Base-by-base conservation (phyloP, 2,329 filamentous ascomycete genomes). In the Seiridium cupressi region DNA sequence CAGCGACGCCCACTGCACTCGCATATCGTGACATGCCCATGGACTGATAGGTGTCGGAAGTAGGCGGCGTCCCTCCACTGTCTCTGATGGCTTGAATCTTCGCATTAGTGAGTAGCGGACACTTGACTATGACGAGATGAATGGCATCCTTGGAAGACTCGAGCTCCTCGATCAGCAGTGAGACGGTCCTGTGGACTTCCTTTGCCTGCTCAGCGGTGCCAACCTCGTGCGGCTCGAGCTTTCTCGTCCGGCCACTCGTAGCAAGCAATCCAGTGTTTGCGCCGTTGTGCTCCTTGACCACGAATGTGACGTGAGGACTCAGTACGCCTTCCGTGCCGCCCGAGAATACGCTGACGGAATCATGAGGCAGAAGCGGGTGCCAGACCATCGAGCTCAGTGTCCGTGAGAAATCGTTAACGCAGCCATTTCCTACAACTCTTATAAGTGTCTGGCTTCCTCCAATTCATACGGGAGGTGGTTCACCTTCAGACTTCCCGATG, bases 391-490 rank as follows among this genome's bases (percentile, higher is more conserved):
- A 64, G 48, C 67, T 68, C 7, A 73, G 65, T 5, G 70, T 72
- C 2, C 70, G 66, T 8, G 69, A 72, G 62, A 73, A 73, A 60
- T 73, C 72, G 60, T 74, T 73, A 13, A 72, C 69, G 60, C 71
- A 74, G 49, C 71, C 70, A 60, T 74, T 57, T 32, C 55, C 55
- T 57, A 34, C 3, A 13, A 7, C 2, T 26, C 10, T 3, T 11
- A 10, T 46, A 10, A 46, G 53, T 40, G 35, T 26, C 2, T 26
- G 18, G 18, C 18, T 26, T 26, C 18, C 18, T 26, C 18, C 18
- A 26, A 26, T 26, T 26, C 10, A n/a, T 13, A 53, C 38, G 18
- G 9, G 10, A 5, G 9, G 32, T 34, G 18, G 2, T 18, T 11
- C 9, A 58, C 72, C 64, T 73, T 71, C 10, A 68, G 55, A 69